Evolutionary conservation across 2,329 filamentous ascomycete genomes (phyloP).

Genomic region (Blastomyces gilchristii): DNA sequence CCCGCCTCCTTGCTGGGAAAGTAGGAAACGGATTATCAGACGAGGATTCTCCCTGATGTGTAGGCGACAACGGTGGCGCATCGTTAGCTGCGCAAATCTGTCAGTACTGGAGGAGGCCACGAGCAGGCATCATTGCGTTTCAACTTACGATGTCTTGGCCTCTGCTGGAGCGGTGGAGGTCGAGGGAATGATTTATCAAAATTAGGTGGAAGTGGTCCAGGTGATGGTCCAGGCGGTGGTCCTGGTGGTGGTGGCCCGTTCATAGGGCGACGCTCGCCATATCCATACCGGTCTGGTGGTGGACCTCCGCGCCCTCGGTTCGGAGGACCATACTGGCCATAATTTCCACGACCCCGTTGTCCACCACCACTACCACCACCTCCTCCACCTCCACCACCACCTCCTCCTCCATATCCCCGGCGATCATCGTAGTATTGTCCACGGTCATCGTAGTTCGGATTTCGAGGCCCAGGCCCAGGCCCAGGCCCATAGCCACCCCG

Average conservation of each 20-base stretch:
- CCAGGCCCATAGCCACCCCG: conserved; percentile 20
- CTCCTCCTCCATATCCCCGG: conserved; percentile 19
- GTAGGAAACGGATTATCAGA: conserved; percentile 45
- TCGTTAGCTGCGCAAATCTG: conserved; percentile 20
- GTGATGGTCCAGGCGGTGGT: conserved; percentile 6
- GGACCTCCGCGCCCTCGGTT: conserved; percentile 8
- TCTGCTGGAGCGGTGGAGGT: conserved; percentile 24
- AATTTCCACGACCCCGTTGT: conserved; percentile 10
- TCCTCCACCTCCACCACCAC: neutral
- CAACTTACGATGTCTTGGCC: conserved; percentile 27
- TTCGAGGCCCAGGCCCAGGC: conserved; percentile 13
- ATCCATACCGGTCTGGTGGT: conserved; percentile 15
- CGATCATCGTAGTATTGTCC: conserved; percentile 19
- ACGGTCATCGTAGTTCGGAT: conserved; percentile 23
- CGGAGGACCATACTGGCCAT: conserved; percentile 6
- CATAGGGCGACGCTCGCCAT: conserved; percentile 14
- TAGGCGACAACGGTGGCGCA: conserved; percentile 20
- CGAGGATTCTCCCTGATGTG: conserved; percentile 27
- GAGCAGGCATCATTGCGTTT: neutral
- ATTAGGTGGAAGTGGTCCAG: conserved; percentile 1
- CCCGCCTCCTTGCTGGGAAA: conserved; percentile 26
- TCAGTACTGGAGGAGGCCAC: conserved; percentile 11
- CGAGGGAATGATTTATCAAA: conserved; percentile 14
- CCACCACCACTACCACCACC: neutral
- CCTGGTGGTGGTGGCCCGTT: conserved; percentile 9